These are phyloP conservation scores for Irpex sp. DNA, from an alignment of 1,284 basidiomycete species.

Conservation along the genomic window DNA sequence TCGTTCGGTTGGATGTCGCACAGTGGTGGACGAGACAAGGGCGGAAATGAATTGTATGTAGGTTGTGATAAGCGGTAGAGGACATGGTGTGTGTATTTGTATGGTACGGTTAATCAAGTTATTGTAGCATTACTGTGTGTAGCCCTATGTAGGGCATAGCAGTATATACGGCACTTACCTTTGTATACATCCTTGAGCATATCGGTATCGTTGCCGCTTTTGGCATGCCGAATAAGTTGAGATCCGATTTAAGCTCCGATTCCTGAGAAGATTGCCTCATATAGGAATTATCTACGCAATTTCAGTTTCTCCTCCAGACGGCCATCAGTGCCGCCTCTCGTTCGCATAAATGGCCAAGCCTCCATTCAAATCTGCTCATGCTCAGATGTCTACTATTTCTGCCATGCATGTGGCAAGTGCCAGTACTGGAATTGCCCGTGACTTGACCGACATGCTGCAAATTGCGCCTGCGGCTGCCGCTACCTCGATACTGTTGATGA, in stretches of 20 bases:
- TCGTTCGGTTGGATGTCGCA: conserved; percentile 21
- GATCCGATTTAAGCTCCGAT: not conserved
- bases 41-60: not conserved
- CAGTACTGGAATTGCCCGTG: conserved; percentile 8
- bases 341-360: too few species aligned
- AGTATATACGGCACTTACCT: too few species aligned
- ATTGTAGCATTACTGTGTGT: too few species aligned
- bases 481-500: conserved; percentile 14
- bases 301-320: not conserved
- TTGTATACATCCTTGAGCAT: too few species aligned
- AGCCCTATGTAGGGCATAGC: too few species aligned
- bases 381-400: not conserved
- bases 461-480: conserved; percentile 18
- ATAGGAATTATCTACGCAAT: not conserved
- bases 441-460: conserved; percentile 16
- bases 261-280: not conserved
- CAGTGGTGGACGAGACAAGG: conserved; percentile 18
- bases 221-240: too few species aligned
- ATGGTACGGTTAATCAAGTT: too few species aligned
- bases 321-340: not conserved
- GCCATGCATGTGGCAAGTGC: conserved; percentile 4
- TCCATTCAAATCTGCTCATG: not conserved
- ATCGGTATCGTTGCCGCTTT: too few species aligned
- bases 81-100: too few species aligned
- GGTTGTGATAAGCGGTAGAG: not conserved